Percentiles rank a stretch among this genome's conserved stretches.
phyloP scores from a whole-genome alignment of 1,284 basidiomycete genomes.

The Ceratobasidium papillatum region DNA sequence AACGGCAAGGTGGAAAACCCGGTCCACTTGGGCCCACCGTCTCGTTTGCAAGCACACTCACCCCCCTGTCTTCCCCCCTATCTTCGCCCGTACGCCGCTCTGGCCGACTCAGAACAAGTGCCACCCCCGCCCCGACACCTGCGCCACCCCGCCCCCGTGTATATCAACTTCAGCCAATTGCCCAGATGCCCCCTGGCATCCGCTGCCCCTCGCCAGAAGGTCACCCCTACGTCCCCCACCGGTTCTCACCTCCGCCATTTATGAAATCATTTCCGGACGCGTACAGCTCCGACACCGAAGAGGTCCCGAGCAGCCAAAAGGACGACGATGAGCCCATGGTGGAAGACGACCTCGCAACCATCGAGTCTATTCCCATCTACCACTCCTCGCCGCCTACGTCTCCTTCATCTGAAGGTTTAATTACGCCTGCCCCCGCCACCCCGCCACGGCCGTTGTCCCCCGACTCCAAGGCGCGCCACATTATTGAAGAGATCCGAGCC shows the following conservation, averaged over 20 bases:
- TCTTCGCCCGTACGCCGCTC: constrained; percentile 6
- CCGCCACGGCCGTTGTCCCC: constrained; percentile 18
- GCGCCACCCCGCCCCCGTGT: not conserved
- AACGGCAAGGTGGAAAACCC: not conserved
- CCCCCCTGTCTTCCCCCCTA: not conserved
- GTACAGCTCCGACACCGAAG: constrained; percentile 24
- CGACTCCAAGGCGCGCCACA: constrained; percentile 31
- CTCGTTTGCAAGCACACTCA: constrained; percentile 24
- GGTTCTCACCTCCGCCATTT: constrained; percentile 7
- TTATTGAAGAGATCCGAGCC: constrained; percentile 33
- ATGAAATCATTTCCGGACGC: not conserved
- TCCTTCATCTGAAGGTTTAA: not conserved
- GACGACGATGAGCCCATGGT: constrained; percentile 15
- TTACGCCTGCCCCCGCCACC: constrained; percentile 5
- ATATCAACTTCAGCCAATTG: constrained; percentile 3
- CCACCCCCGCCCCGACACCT: not conserved
- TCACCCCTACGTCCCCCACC: not conserved
- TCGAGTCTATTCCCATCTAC: constrained; percentile 30
- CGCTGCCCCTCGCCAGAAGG: constrained; percentile 13
- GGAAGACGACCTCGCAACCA: constrained; percentile 20
- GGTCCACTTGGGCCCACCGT: not conserved
- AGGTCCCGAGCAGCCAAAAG: constrained; percentile 31
- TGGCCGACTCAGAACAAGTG: not conserved
- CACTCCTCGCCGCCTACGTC: constrained; percentile 27
- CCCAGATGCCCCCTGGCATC: constrained; percentile 20